Evolutionary conservation across 768 basidiomycete species (phyloP).

Genomic region (Phanerodontia chrysosporium): DNA sequence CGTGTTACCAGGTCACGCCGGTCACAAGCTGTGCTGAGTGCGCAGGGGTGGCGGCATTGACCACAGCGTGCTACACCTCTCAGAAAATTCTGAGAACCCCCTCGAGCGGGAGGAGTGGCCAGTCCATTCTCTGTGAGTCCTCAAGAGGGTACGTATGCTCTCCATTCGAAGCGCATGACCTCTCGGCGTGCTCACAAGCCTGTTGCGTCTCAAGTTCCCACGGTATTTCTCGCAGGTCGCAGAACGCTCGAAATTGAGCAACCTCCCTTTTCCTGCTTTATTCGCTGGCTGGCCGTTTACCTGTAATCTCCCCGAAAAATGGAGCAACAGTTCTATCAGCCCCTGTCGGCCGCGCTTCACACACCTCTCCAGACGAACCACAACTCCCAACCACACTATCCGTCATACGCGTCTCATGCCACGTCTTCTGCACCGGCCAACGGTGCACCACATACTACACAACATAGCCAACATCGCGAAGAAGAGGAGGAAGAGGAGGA

Average conservation of each 20-base stretch:
- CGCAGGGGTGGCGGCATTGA: neutral
- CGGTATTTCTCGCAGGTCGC: slow-evolving; percentile 9
- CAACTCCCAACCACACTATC: slow-evolving; percentile 23
- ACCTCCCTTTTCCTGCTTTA: slow-evolving; percentile 9
- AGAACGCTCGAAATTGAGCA: slow-evolving; percentile 9
- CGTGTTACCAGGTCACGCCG: neutral
- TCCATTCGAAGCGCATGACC: neutral
- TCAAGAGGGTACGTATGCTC: neutral
- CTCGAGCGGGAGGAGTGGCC: neutral
- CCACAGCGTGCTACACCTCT: neutral
- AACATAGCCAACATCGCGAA: slow-evolving; percentile 33
- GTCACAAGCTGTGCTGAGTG: neutral
- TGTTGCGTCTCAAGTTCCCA: slow-evolving; percentile 2
- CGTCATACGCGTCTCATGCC: slow-evolving; percentile 25
- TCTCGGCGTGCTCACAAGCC: neutral
- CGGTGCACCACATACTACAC: slow-evolving; percentile 4
- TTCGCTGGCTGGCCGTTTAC: slow-evolving; percentile 12
- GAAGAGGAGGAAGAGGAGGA: slow-evolving; percentile 70
- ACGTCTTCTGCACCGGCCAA: slow-evolving; percentile 15
- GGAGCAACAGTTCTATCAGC: slow-evolving; percentile 78
- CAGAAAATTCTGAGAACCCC: neutral
- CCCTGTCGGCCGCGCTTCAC: slow-evolving; percentile 73
- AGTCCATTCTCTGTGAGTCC: neutral
- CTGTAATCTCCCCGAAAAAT: slow-evolving; percentile 27
- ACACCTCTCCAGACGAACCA: slow-evolving; percentile 36